Evolutionary conservation across 306 rosid genomes (phyloP).

Genomic region (Cicer cuneatum): DNA sequence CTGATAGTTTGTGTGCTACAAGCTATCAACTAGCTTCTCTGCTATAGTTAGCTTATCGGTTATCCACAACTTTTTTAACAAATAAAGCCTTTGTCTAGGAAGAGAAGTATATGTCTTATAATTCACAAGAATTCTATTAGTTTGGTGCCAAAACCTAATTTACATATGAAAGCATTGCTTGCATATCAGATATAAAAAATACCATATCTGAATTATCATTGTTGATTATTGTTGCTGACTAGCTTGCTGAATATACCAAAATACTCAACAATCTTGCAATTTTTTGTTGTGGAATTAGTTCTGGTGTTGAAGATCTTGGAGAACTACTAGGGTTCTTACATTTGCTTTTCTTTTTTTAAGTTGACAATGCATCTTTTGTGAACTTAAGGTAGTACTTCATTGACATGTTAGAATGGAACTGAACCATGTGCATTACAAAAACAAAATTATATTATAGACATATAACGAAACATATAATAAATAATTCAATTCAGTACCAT

Average conservation of each 20-base stretch:
- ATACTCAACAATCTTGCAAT: too few species aligned
- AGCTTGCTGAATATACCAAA: neutral
- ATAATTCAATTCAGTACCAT: constrained; percentile 20
- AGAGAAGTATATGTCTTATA: neutral
- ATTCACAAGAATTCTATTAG: neutral
- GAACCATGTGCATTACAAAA: neutral
- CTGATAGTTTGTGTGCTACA: too few species aligned
- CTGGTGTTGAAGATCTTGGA: neutral
- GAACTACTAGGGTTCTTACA: neutral
- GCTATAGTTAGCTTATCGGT: too few species aligned
- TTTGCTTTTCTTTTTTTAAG: too few species aligned
- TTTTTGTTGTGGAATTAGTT: too few species aligned
- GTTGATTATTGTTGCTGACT: neutral
- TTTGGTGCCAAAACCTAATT: constrained; percentile 15
- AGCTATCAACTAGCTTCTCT: too few species aligned
- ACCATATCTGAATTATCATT: neutral
- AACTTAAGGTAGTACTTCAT: constrained; percentile 3
- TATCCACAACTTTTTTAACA: too few species aligned
- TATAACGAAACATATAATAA: constrained; percentile 6
- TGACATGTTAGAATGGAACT: neutral
- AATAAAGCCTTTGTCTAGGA: too few species aligned
- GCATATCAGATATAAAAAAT: neutral
- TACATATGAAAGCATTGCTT: neutral
- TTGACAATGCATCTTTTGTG: neutral
- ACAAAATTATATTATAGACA: constrained; percentile 18